phyloP scores from a whole-genome alignment of 495 filamentous ascomycete genomes.

The Penicillium macrosclerotiorum region DNA sequence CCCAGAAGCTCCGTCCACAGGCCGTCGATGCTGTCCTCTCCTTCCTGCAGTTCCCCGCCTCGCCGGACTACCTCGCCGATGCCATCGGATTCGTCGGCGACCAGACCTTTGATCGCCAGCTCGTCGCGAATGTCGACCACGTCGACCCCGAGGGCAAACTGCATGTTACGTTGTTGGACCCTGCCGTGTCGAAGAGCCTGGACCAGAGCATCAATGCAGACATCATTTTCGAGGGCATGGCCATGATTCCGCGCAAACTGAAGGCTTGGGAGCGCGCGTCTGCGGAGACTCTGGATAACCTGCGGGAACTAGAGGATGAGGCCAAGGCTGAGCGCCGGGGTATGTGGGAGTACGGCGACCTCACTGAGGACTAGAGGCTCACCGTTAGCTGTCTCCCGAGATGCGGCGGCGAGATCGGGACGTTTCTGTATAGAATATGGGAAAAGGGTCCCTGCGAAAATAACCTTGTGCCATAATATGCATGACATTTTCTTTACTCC shows the following conservation, averaged over 20 bases:
- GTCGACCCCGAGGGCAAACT: conserved; percentile 70
- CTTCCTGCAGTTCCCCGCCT: conserved; percentile 78
- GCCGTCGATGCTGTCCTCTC: conserved; percentile 86
- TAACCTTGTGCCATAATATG: conserved; percentile 11
- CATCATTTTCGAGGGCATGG: conserved; percentile 76
- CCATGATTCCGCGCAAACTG: conserved; percentile 85
- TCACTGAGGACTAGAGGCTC: conserved; percentile 71
- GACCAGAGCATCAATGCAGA: conserved; percentile 85
- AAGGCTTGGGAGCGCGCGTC: conserved; percentile 83
- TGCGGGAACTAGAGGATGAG: conserved; percentile 65
- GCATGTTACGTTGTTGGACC: conserved; percentile 85
- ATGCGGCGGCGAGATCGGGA: no score
- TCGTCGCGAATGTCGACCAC: conserved; percentile 90
- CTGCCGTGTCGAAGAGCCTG: conserved; percentile 53
- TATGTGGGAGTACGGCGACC: conserved; percentile 98
- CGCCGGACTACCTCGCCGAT: conserved; percentile 75
- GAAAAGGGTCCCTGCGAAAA: conserved; percentile 4
- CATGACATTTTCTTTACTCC: not conserved
- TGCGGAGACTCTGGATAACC: conserved; percentile 60
- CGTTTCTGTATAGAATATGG: conserved; percentile 19
- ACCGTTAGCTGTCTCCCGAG: no score
- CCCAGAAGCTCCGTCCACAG: conserved; percentile 78
- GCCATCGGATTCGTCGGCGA: conserved; percentile 69
- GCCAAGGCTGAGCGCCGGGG: conserved; percentile 77
- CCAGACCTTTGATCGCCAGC: conserved; percentile 60